Conservation (phyloP, 2,329 filamentous ascomycete species). For the Aureobasidium musti region DNA sequence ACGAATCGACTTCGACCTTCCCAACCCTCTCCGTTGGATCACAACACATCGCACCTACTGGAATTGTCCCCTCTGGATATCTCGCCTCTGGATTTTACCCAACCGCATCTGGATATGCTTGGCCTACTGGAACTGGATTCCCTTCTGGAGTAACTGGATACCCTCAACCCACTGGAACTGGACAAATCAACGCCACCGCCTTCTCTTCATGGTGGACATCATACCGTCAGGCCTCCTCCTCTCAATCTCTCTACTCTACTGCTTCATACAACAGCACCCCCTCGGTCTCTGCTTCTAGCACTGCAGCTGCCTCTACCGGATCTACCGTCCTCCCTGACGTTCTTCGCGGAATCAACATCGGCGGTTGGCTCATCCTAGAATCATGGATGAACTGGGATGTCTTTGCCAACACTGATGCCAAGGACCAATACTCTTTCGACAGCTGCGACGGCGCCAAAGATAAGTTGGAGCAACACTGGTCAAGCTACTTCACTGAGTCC, state of each 20-base stretch:
- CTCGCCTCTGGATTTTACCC: conserved; percentile 25
- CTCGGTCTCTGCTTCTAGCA: conserved; percentile 9
- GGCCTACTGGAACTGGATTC: conserved; percentile 30
- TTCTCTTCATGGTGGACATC: conserved; percentile 25
- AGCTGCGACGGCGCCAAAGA: conserved; percentile 41
- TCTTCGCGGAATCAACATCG: conserved; percentile 43
- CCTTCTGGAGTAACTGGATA: conserved; percentile 28
- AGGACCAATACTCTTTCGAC: conserved; percentile 47
- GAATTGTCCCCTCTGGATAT: conserved; percentile 27
- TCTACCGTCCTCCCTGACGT: conserved; percentile 7
- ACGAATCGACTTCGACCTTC: conserved; percentile 28
- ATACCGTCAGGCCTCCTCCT: conserved; percentile 18
- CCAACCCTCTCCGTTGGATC: conserved; percentile 21
- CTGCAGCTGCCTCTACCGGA: conserved; percentile 5
- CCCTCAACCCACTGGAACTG: conserved; percentile 28
- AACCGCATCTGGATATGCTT: conserved; percentile 30
- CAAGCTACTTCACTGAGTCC: conserved; percentile 45
- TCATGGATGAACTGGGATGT: conserved; percentile 42
- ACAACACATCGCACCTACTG: conserved; percentile 17
- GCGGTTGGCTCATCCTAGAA: conserved; percentile 45
- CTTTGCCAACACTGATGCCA: conserved; percentile 41
- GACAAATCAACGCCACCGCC: conserved; percentile 19
- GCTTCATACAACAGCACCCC: conserved; percentile 16
- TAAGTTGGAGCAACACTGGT: conserved; percentile 43
- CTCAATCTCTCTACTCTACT: conserved; percentile 24